Percentiles rank a stretch among this genome's conserved stretches.
phyloP scores from a whole-genome alignment of 31 red algal genomes.

The Endocladia muricata region DNA sequence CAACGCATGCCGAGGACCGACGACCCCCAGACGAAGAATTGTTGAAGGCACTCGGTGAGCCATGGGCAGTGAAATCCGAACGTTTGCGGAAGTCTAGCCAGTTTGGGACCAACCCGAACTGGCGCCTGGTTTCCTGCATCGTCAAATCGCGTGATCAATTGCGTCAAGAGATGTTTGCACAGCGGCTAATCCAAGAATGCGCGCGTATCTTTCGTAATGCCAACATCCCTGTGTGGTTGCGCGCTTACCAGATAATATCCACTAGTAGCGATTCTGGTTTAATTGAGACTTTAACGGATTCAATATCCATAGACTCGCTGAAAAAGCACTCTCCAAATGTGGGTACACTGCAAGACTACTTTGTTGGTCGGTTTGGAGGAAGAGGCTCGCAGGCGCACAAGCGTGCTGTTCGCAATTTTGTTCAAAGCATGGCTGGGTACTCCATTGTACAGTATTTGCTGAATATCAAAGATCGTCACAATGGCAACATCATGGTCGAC shows the following conservation, averaged over 20 bases:
- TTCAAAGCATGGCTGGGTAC: constrained; percentile 97
- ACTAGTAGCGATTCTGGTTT: constrained; percentile 83
- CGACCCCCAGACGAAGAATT: constrained; percentile 84
- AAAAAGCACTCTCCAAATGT: constrained; percentile 90
- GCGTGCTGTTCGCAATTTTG: constrained; percentile 90
- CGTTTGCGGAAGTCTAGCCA: constrained; percentile 67
- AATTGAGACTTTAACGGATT: constrained; percentile 91
- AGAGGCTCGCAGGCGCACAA: constrained; percentile 62
- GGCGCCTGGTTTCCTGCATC: constrained; percentile 88
- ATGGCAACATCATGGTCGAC: constrained; percentile 98
- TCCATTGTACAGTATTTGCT: constrained; percentile 93
- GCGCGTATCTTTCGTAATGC: constrained; percentile 77
- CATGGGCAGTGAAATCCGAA: constrained; percentile 78
- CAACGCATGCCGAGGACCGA: constrained; percentile 51
- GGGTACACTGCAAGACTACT: constrained; percentile 91
- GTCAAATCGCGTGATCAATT: constrained; percentile 96
- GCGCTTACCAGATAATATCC: constrained; percentile 93
- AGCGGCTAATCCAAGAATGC: constrained; percentile 87
- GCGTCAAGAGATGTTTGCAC: constrained; percentile 98
- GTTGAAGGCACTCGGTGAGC: constrained; percentile 77
- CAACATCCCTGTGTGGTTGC: constrained; percentile 80
- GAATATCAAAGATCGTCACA: constrained; percentile 98
- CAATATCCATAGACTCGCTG: constrained; percentile 82
- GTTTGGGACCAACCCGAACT: constrained; percentile 84
- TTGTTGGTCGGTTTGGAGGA: constrained; percentile 87